Evolutionary conservation across 2,329 filamentous ascomycete species (phyloP).

Genomic region (Biscogniauxia mediterranea): DNA sequence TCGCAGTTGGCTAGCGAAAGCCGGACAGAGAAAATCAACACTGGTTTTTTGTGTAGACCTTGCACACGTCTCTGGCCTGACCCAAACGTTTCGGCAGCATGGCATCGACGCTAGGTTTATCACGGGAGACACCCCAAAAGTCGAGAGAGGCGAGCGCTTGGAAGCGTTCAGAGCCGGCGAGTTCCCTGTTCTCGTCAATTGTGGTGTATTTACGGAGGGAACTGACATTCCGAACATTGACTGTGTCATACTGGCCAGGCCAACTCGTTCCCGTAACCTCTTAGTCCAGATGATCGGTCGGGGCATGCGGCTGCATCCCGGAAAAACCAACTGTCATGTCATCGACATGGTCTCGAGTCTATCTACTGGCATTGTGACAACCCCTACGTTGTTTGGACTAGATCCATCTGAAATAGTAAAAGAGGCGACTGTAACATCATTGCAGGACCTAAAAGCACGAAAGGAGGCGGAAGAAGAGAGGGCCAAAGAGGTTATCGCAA

Average conservation of each 20-base stretch:
- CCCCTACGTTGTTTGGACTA: constrained; percentile 88
- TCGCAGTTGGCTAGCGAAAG: constrained; percentile 80
- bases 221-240: constrained; percentile 98
- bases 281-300: constrained; percentile 97
- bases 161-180: constrained; percentile 73
- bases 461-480: constrained; percentile 44
- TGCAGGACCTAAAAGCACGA: constrained; percentile 54
- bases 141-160: constrained; percentile 67
- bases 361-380: constrained; percentile 80
- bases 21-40: constrained; percentile 72
- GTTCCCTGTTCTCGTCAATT: constrained; percentile 89
- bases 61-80: constrained; percentile 73
- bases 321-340: constrained; percentile 86
- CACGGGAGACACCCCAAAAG: constrained; percentile 74
- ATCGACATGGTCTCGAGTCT: constrained; percentile 94
- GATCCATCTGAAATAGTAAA: constrained; percentile 77
- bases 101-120: constrained; percentile 84
- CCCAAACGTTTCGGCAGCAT: constrained; percentile 69
- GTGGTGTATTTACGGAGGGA: constrained; percentile 94
- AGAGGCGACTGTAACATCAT: constrained; percentile 59
- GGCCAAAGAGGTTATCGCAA: constrained; percentile 19
- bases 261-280: constrained; percentile 88
- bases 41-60: constrained; percentile 94
- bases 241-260: constrained; percentile 82
- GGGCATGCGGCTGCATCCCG: constrained; percentile 78